A percentile compares a stretch with the other conserved stretches of the same genome.
Evolutionary conservation across 179 eudicot species (phyloP).

Genomic region (Amaranthus tricolor): DNA sequence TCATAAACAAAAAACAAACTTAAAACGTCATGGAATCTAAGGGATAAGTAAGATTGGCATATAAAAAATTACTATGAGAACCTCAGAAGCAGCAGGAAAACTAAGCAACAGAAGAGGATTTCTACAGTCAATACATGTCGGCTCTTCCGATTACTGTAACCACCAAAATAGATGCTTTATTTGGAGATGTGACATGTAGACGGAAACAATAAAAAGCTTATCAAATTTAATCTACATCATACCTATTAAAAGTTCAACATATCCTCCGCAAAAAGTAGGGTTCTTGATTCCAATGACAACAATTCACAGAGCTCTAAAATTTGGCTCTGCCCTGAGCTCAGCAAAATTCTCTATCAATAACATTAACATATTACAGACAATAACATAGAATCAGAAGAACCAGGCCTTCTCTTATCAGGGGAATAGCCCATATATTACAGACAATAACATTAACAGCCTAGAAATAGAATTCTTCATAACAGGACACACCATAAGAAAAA

Average conservation of each 20-base stretch:
- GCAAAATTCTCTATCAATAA: neutral
- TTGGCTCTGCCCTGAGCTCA: constrained; percentile 4
- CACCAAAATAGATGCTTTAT: constrained; percentile 4
- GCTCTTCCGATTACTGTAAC: neutral
- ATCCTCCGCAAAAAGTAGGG: constrained; percentile 6
- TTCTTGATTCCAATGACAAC: neutral
- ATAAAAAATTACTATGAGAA: no score
- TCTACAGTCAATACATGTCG: neutral
- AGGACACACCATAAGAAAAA: neutral
- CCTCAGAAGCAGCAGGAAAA: neutral
- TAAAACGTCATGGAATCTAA: neutral
- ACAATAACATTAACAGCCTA: neutral
- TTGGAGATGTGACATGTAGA: neutral
- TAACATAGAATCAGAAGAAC: constrained; percentile 1
- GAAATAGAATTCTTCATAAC: neutral
- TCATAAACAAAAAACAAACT: neutral
- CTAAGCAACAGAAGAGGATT: no score
- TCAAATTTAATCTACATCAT: neutral
- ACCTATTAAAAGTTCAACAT: neutral
- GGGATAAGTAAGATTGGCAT: neutral
- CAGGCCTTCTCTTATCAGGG: neutral
- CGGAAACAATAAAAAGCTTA: neutral
- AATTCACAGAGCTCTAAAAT: neutral
- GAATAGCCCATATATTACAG: constrained; percentile 1
- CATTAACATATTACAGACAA: neutral